Conservation (phyloP, 1,139 yeast genomes). For the Taiozyma sp. region DNA sequence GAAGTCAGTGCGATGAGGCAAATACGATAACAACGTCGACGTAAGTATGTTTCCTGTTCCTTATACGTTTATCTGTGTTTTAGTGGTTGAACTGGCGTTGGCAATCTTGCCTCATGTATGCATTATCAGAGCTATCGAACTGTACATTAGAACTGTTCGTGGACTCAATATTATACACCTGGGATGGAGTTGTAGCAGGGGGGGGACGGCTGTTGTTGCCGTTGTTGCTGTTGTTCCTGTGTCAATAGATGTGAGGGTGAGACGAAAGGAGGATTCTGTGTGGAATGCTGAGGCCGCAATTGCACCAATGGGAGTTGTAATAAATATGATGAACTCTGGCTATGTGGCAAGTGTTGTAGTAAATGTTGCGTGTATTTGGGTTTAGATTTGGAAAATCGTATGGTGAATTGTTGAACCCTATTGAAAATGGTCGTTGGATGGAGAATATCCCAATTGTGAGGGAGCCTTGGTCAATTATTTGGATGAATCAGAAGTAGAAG, state of each 20-base stretch:
- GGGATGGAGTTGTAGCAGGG: not conserved
- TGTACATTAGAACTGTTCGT: not conserved
- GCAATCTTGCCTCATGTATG: not conserved
- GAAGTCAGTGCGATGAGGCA: no score
- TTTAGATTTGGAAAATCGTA: not conserved
- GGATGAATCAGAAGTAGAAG: not conserved
- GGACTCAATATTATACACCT: not conserved
- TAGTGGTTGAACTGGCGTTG: not conserved
- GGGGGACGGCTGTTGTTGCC: not conserved
- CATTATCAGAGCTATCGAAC: not conserved
- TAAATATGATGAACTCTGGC: not conserved
- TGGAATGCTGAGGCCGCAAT: not conserved
- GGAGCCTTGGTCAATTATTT: not conserved
- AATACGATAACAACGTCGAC: no score
- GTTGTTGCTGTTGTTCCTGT: not conserved
- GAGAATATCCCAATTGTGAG: not conserved
- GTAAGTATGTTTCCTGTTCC: no score
- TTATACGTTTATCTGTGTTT: no score
- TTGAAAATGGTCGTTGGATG: not conserved
- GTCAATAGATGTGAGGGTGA: not conserved
- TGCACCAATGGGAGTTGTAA: not conserved
- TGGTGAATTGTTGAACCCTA: not conserved
- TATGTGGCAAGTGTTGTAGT: not conserved
- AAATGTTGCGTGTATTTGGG: no score
- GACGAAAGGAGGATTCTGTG: not conserved